Evolutionary conservation across 768 basidiomycete species (phyloP).

Genomic region (Fibroporia radiculosa): DNA sequence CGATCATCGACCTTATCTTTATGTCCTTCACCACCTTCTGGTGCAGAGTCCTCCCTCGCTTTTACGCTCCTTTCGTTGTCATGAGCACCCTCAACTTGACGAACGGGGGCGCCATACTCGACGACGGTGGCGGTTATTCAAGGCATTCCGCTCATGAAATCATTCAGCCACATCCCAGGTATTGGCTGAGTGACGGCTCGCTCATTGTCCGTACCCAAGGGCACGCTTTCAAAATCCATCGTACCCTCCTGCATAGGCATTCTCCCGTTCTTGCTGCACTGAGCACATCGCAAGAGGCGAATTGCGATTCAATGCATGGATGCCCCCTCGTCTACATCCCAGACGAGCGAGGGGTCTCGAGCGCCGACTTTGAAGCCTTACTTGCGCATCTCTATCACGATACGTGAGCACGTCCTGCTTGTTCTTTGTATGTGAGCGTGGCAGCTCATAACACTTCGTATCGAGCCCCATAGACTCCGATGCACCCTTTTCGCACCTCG

Average conservation of each 20-base stretch:
- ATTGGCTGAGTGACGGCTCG: conserved; percentile 65
- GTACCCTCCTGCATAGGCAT: conserved; percentile 42
- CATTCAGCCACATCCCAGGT: conserved; percentile 34
- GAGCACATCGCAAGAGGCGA: neutral
- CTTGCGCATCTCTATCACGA: conserved; percentile 65
- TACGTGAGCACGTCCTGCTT: conserved; percentile 36
- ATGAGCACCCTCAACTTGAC: neutral
- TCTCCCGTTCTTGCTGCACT: conserved; percentile 28
- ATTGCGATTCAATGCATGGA: neutral
- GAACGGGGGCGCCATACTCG: neutral
- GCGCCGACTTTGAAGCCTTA: conserved; percentile 45
- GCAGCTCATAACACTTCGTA: conserved; percentile 2
- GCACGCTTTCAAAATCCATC: conserved; percentile 50
- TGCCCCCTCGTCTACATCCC: conserved; percentile 26
- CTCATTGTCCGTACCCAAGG: conserved; percentile 39
- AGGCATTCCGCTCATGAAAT: too few relatives aligned
- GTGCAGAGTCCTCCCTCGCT: neutral
- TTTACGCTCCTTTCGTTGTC: neutral
- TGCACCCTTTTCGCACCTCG: conserved; percentile 39
- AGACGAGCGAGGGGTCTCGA: conserved; percentile 28
- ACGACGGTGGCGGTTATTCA: neutral
- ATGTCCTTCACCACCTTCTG: conserved; percentile 1
- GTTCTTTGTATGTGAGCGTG: neutral
- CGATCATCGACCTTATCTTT: neutral
- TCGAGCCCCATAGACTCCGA: conserved; percentile 36